Base-by-base conservation (phyloP, 148 eudicot species). In the Suaeda aralocaspica region DNA sequence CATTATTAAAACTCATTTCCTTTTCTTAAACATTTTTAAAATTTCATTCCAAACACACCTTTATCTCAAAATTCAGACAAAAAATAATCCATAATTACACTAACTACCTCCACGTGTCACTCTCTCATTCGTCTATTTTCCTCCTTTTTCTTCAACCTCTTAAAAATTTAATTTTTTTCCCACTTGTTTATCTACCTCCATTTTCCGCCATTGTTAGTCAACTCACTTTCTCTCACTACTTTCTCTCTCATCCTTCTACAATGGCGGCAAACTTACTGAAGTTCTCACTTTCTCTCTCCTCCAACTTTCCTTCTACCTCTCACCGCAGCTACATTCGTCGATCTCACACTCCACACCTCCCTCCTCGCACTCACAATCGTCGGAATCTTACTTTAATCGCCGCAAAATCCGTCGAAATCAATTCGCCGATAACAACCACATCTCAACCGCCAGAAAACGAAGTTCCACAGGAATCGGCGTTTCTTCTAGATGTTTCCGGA, bases 401-500 rank as follows among this genome's bases (percentile, higher is more conserved):
- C 10, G 66, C 86, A 13, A 83, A 83, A 28, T 76, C 90, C 8
- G 68, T 85, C 57, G 86, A 80, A 6, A 26, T 90, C 62, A 63
- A 63, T 58, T 19, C 81, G 0, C 77, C 80, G 53, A 57, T 21
- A 5, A 46, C 45, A 33, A 52, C 11, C 24, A n/a, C 72, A 0
- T 0, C 34, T 56, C 39, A 14, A 13, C 6, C 31, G 19, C 28
- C 26, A 25, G 61, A 30, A 29, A 46, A n/a, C 41, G 49, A 72
- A 1, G 31, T 1, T 29, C 48, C 71, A 48, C 6, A n/a, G 22
- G 73, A 76, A 24, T 61, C 84, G 0, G 66, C 90, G 24, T 80
- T 92, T 29, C 79, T 92, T 1, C 86, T 90, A 3, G 93, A 92
- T 19, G 96, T 92, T 29, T 73, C 84, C 78, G 98, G 91, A 7